Percentiles rank a stretch among this genome's conserved stretches.
These are phyloP conservation scores for Calonectria henricotiae DNA, from an alignment of 2,329 filamentous ascomycete genomes.

Conservation along the genomic window DNA sequence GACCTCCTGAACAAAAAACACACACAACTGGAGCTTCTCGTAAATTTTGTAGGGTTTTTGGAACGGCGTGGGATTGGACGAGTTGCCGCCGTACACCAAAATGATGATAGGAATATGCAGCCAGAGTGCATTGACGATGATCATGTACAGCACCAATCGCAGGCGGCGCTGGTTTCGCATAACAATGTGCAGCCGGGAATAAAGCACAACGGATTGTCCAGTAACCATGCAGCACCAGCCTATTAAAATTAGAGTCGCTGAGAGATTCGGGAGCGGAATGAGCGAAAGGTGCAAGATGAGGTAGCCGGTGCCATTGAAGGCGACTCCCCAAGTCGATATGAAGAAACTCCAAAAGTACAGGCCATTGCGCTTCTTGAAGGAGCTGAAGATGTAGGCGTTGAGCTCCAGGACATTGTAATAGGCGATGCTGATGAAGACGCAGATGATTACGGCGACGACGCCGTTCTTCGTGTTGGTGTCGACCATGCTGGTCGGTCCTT, in stretches of 20 bases:
- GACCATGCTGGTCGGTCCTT: constrained; percentile 23
- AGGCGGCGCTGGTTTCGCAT: constrained; percentile 67
- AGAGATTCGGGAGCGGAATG: constrained; percentile 35
- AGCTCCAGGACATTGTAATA: constrained; percentile 58
- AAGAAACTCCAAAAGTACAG: constrained; percentile 61
- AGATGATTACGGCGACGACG: constrained; percentile 42
- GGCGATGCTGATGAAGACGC: constrained; percentile 50
- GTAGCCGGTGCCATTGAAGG: constrained; percentile 62
- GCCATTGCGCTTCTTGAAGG: constrained; percentile 55
- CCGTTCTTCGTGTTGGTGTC: constrained; percentile 40
- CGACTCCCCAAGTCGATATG: constrained; percentile 55
- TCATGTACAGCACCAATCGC: constrained; percentile 70
- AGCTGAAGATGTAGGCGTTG: constrained; percentile 52
- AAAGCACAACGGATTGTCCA: constrained; percentile 74
- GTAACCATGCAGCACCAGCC: constrained; percentile 70
- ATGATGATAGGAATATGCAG: constrained; percentile 71
- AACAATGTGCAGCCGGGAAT: constrained; percentile 75
- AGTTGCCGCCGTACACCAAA: constrained; percentile 69
- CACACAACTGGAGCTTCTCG: constrained; percentile 71
- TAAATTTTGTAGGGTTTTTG: constrained; percentile 60
- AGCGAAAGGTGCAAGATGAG: constrained; percentile 59
- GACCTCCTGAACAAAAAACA: constrained; percentile 71
- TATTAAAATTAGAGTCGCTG: constrained; percentile 53
- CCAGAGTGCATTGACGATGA: constrained; percentile 69
- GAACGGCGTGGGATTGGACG: constrained; percentile 47